phyloP scores from a whole-genome alignment of 2,329 filamentous ascomycete genomes.

The Neonectria ditissima region DNA sequence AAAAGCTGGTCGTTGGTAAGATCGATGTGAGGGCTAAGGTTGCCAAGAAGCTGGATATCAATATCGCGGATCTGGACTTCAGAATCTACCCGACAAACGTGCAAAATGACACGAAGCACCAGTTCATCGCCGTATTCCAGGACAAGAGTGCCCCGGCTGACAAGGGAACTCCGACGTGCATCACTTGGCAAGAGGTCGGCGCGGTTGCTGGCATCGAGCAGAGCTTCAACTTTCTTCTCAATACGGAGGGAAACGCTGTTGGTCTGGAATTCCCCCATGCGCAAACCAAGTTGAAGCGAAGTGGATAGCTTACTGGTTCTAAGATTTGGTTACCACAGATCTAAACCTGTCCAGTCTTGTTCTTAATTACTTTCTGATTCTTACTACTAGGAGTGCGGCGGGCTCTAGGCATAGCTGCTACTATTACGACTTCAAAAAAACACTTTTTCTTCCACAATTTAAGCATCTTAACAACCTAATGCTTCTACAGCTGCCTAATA shows the following conservation, averaged over 20 bases:
- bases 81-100: constrained; percentile 49
- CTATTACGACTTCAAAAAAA: no score
- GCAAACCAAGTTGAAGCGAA: constrained; percentile 6
- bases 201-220: constrained; percentile 17
- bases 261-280: constrained; percentile 28
- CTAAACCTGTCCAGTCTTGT: no score
- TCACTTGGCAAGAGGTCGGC: constrained; percentile 46
- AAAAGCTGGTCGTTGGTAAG: constrained; percentile 24
- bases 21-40: constrained; percentile 34
- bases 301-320: background rate
- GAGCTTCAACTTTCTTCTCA: constrained; percentile 18
- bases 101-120: constrained; percentile 28
- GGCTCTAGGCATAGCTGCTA: no score
- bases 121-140: constrained; percentile 49
- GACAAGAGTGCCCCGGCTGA: constrained; percentile 46
- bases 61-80: constrained; percentile 42
- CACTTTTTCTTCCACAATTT: no score
- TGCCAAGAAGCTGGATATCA: constrained; percentile 38
- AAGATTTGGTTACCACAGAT: background rate
- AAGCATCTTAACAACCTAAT: no score
- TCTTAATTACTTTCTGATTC: no score
- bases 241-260: background rate
- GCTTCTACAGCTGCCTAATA: no score
- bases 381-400: no score
- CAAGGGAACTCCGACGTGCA: constrained; percentile 50